Conservation (phyloP, 2,329 filamentous ascomycete species). For the Fonsecaea multimorphosa region DNA sequence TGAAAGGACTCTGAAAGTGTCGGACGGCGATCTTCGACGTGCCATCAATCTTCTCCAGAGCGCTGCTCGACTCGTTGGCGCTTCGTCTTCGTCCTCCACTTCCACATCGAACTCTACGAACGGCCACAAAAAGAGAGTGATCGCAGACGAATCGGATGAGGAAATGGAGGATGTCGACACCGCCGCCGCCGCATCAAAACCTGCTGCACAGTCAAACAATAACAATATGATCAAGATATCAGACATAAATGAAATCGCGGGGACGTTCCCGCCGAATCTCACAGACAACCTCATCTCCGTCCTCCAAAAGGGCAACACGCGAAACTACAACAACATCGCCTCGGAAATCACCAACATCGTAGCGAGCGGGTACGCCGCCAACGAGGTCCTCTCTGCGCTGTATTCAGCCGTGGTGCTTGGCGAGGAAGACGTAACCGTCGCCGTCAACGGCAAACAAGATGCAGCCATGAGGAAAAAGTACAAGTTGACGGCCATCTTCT, state of each 20-base stretch:
- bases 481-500: conserved; percentile 85
- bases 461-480: conserved; percentile 78
- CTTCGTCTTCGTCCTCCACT: conserved; percentile 53
- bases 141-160: conserved; percentile 61
- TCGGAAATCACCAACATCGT: conserved; percentile 87
- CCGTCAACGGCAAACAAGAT: conserved; percentile 1
- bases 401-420: conserved; percentile 85
- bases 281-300: conserved; percentile 68
- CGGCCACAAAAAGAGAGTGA: conserved; percentile 51
- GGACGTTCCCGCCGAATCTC: conserved; percentile 80
- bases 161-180: conserved; percentile 62
- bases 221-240: conserved; percentile 69
- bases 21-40: conserved; percentile 92
- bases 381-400: conserved; percentile 82
- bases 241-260: conserved; percentile 92
- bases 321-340: conserved; percentile 74
- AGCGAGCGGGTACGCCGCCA: conserved; percentile 95
- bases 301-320: conserved; percentile 73
- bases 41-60: conserved; percentile 96
- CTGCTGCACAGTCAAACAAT: conserved; percentile 45
- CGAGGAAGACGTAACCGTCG: conserved; percentile 66
- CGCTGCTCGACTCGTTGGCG: conserved; percentile 84
- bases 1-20: conserved; percentile 82
- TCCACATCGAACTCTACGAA: conserved; percentile 39
- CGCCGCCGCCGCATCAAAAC: conserved; percentile 41